These are phyloP conservation scores for Pleurotus platypus DNA, from an alignment of 768 basidiomycete species.

Conservation along the genomic window DNA sequence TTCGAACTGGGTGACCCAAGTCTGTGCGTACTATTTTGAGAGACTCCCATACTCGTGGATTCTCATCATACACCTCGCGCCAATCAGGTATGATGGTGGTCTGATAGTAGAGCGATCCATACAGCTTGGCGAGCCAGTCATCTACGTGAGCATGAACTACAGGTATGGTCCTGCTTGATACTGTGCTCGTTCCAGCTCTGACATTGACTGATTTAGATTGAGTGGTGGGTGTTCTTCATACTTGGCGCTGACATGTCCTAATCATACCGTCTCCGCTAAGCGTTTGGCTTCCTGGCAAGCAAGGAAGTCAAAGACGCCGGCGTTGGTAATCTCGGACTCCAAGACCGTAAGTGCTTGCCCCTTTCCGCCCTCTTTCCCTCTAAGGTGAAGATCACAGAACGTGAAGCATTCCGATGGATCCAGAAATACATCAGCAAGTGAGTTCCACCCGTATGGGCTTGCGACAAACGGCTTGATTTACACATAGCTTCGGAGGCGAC, in stretches of 20 bases:
- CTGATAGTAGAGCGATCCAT: constrained; percentile 42
- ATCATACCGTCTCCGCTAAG: constrained; percentile 15
- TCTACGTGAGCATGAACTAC: constrained; percentile 58
- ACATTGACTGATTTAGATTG: not conserved
- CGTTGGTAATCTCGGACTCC: constrained; percentile 62
- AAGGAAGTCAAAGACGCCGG: constrained; percentile 49
- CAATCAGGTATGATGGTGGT: constrained; percentile 37
- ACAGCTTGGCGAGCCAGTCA: constrained; percentile 34
- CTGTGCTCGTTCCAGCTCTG: too few relatives aligned
- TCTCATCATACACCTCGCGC: not conserved
- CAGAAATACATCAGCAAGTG: constrained; percentile 53
- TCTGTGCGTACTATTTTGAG: constrained; percentile 20
- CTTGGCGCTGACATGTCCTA: too few relatives aligned
- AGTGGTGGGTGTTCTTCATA: too few relatives aligned
- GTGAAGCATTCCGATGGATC: constrained; percentile 60
- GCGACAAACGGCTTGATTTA: not conserved
- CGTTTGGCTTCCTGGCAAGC: constrained; percentile 50
- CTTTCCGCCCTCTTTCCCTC: not conserved
- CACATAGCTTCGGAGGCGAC: constrained; percentile 63
- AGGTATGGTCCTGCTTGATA: constrained; percentile 16
- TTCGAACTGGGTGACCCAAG: constrained; percentile 38
- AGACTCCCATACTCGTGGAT: not conserved
- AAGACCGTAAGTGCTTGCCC: constrained; percentile 45
- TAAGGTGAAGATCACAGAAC: constrained; percentile 31
- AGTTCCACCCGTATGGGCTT: too few relatives aligned